A percentile compares a stretch with the other conserved stretches of the same genome.
phyloP scores from a whole-genome alignment of 148 eudicot genomes.

The Tetragonia tetragonoides region DNA sequence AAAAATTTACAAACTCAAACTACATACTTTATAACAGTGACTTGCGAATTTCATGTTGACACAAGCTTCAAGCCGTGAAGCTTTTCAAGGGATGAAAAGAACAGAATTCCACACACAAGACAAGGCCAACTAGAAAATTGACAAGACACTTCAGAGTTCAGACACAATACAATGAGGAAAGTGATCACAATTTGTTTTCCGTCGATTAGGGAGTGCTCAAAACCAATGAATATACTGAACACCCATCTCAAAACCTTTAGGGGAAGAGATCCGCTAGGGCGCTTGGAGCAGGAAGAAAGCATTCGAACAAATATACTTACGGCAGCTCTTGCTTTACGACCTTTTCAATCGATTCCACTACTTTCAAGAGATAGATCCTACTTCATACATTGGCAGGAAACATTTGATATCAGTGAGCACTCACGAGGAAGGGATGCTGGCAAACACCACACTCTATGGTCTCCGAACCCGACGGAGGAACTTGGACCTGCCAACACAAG shows the following conservation, averaged over 20 bases:
- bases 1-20: too few species aligned
- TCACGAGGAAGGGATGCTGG: constrained; percentile 92
- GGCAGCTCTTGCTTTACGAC: too few species aligned
- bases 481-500: constrained; percentile 62
- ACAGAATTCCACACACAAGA: constrained; percentile 10
- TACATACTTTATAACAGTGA: not conserved
- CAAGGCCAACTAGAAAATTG: constrained; percentile 13
- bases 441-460: constrained; percentile 97
- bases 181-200: not conserved
- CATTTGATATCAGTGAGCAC: constrained; percentile 43
- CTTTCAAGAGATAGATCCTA: not conserved
- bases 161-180: not conserved
- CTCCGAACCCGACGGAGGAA: constrained; percentile 89
- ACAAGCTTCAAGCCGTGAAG: not conserved
- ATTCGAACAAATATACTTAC: too few species aligned
- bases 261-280: too few species aligned
- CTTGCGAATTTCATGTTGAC: not conserved
- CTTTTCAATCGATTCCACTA: too few species aligned
- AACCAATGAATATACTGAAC: constrained; percentile 18
- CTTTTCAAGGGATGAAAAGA: not conserved
- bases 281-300: too few species aligned
- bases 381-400: not conserved
- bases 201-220: constrained; percentile 14
- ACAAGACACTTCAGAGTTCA: not conserved
- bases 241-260: too few species aligned